phyloP scores from a whole-genome alignment of 2,329 filamentous ascomycete species.

The Fusarium clavum region DNA sequence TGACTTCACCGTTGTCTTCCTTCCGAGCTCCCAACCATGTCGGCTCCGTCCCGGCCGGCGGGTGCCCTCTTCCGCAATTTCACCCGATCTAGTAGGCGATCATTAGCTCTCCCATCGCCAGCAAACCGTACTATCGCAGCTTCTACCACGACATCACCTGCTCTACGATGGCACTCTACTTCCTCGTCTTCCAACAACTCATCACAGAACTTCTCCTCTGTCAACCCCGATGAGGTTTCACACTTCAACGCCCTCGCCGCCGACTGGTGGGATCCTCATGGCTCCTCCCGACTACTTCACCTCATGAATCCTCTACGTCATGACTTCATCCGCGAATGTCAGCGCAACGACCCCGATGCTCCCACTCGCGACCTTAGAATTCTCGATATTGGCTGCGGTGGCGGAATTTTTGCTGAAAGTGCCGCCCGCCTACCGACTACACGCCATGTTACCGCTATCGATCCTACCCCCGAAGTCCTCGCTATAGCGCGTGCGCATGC shows the following conservation, averaged over 20 bases:
- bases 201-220: slow-evolving; percentile 67
- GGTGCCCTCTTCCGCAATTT: slow-evolving; percentile 40
- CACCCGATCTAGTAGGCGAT: slow-evolving; percentile 16
- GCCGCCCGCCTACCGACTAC: slow-evolving; percentile 77
- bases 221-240: slow-evolving; percentile 88
- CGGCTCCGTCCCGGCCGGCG: slow-evolving; percentile 43
- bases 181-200: slow-evolving; percentile 26
- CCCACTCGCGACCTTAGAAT: slow-evolving; percentile 67
- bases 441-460: slow-evolving; percentile 76
- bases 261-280: slow-evolving; percentile 97
- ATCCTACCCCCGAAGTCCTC: slow-evolving; percentile 80
- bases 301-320: slow-evolving; percentile 98
- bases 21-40: slow-evolving; percentile 35
- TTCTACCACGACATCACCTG: slow-evolving; percentile 4
- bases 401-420: slow-evolving; percentile 94
- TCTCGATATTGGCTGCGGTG: slow-evolving; percentile 94
- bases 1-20: slow-evolving; percentile 4
- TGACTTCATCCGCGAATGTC: slow-evolving; percentile 85
- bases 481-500: slow-evolving; percentile 81
- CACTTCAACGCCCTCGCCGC: slow-evolving; percentile 96
- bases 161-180: slow-evolving; percentile 39
- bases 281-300: slow-evolving; percentile 90
- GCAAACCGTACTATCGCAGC: slow-evolving; percentile 10
- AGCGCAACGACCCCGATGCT: slow-evolving; percentile 61
- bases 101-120: slow-evolving; percentile 14